Conservation (phyloP, 805 yeast genomes). For the Saccharomycopsis guyanensis region DNA sequence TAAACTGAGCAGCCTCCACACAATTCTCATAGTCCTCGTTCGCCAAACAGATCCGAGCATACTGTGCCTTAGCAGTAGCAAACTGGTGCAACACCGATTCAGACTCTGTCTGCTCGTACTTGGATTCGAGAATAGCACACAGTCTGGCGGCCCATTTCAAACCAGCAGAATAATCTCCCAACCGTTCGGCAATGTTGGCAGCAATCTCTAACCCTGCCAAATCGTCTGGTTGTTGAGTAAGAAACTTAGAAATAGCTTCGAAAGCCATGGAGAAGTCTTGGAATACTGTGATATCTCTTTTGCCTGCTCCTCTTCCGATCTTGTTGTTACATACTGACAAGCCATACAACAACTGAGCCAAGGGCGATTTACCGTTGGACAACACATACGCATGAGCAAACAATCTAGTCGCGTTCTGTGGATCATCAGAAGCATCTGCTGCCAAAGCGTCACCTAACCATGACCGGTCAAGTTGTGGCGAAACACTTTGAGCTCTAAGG, state of each 20-base stretch:
- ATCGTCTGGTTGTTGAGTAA: constrained; percentile 56
- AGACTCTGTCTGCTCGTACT: constrained; percentile 50
- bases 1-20: constrained; percentile 50
- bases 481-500: constrained; percentile 65
- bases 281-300: constrained; percentile 48
- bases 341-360: constrained; percentile 70
- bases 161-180: constrained; percentile 54
- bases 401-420: constrained; percentile 42
- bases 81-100: constrained; percentile 40
- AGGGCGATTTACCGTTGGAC: constrained; percentile 64
- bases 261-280: constrained; percentile 64
- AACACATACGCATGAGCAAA: constrained; percentile 74
- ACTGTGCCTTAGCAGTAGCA: constrained; percentile 56
- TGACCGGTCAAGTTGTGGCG: constrained; percentile 66
- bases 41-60: constrained; percentile 68
- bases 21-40: constrained; percentile 47
- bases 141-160: constrained; percentile 38
- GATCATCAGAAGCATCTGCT: constrained; percentile 43
- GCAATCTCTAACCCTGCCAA: constrained; percentile 48
- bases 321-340: constrained; percentile 40
- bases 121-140: constrained; percentile 41
- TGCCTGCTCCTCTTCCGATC: constrained; percentile 36
- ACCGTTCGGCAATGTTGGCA: constrained; percentile 56
- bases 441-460: constrained; percentile 86
- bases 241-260: constrained; percentile 55